Conservation (phyloP, 495 filamentous ascomycete species). For the Penicillium goetzii region DNA sequence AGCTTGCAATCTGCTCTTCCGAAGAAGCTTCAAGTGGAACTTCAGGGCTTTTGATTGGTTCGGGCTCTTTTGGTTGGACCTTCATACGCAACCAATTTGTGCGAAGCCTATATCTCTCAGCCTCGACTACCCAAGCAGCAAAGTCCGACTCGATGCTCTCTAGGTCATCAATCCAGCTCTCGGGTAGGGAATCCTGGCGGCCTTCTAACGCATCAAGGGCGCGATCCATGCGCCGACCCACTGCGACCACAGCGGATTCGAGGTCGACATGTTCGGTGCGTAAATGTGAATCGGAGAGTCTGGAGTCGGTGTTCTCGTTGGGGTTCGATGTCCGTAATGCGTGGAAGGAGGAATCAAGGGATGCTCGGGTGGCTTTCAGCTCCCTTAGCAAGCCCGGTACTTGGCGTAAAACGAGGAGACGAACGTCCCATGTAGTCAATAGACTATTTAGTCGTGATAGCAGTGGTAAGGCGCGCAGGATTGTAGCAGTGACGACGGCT, state of each 20-base stretch:
- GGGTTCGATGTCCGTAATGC: slow-evolving; percentile 50
- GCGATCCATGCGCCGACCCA: slow-evolving; percentile 74
- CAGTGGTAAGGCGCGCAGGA: slow-evolving; percentile 81
- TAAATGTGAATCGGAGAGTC: slow-evolving; percentile 56
- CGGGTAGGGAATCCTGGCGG: slow-evolving; percentile 78
- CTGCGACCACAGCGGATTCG: slow-evolving; percentile 66
- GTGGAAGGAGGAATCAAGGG: slow-evolving; percentile 65
- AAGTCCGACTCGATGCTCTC: slow-evolving; percentile 82
- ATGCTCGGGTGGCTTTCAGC: slow-evolving; percentile 63
- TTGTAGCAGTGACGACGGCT: slow-evolving; percentile 84
- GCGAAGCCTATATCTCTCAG: slow-evolving; percentile 48
- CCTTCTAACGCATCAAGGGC: slow-evolving; percentile 88
- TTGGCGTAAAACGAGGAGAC: slow-evolving; percentile 71
- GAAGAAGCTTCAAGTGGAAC: slow-evolving; percentile 1
- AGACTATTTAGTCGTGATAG: slow-evolving; percentile 71
- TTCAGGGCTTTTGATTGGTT: neutral
- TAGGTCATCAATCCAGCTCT: slow-evolving; percentile 83
- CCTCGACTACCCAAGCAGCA: slow-evolving; percentile 71
- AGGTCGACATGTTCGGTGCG: slow-evolving; percentile 65
- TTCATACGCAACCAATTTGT: slow-evolving; percentile 45
- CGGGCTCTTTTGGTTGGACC: slow-evolving; percentile 13
- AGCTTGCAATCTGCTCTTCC: neutral
- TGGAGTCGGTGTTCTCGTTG: slow-evolving; percentile 20
- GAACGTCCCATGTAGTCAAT: slow-evolving; percentile 74
- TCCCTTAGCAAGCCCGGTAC: slow-evolving; percentile 70